phyloP scores from a whole-genome alignment of 495 filamentous ascomycete species.

The Cairneyella variabilis region DNA sequence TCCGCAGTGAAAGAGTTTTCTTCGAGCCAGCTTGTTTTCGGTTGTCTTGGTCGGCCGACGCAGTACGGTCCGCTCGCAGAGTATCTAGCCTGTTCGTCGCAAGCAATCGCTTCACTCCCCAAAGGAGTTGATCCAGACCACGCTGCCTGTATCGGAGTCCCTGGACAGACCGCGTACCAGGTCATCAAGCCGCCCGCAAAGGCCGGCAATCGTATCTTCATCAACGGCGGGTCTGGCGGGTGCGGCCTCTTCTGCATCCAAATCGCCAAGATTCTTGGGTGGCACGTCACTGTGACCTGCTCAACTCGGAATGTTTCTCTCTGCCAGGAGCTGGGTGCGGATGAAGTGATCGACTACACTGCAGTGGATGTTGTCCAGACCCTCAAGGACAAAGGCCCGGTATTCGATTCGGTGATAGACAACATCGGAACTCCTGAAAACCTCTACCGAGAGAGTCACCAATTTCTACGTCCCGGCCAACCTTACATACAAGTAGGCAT shows the following conservation, averaged over 20 bases:
- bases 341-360: constrained; percentile 70
- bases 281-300: constrained; percentile 57
- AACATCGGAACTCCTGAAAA: constrained; percentile 49
- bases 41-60: constrained; percentile 32
- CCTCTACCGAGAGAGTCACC: constrained; percentile 52
- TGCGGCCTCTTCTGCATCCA: constrained; percentile 60
- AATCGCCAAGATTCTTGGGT: constrained; percentile 62
- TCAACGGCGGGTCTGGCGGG: constrained; percentile 66
- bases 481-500: constrained; percentile 57
- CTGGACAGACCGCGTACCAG: constrained; percentile 58
- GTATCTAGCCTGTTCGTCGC: constrained; percentile 36
- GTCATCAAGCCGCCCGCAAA: constrained; percentile 51
- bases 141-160: constrained; percentile 50
- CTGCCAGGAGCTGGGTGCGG: constrained; percentile 56
- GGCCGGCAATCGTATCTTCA: constrained; percentile 54
- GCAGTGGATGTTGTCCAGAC: constrained; percentile 42
- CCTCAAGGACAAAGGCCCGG: constrained; percentile 43
- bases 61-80: constrained; percentile 52
- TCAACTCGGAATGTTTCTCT: constrained; percentile 55
- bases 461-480: constrained; percentile 49
- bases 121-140: constrained; percentile 46
- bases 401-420: constrained; percentile 58
- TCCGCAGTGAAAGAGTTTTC: constrained; percentile 34
- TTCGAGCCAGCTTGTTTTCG: constrained; percentile 57
- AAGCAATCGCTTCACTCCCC: constrained; percentile 37